Conservation (phyloP, 768 basidiomycete species). For the Boletellus ananiceps region DNA sequence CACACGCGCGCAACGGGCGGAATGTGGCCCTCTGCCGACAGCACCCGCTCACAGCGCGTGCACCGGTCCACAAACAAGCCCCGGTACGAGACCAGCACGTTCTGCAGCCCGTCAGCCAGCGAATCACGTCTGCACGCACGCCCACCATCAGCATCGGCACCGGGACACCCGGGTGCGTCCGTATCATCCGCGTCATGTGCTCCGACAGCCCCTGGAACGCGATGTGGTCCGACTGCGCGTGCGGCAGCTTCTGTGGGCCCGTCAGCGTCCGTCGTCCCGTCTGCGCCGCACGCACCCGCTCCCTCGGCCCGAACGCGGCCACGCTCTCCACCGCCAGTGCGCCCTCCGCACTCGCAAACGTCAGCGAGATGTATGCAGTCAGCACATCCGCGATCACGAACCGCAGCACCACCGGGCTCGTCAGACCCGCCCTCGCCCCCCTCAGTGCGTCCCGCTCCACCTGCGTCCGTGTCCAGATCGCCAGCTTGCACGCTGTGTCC, state of each 20-base stretch:
- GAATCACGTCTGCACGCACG: constrained; percentile 3
- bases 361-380: constrained; percentile 56
- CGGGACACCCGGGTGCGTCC: constrained; percentile 48
- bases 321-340: constrained; percentile 56
- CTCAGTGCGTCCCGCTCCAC: constrained; percentile 10
- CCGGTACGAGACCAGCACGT: constrained; percentile 51
- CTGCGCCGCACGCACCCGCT: constrained; percentile 41
- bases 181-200: constrained; percentile 56
- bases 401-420: constrained; percentile 42
- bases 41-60: constrained; percentile 54
- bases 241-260: constrained; percentile 51
- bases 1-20: constrained; percentile 66
- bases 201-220: constrained; percentile 66
- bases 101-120: constrained; percentile 30
- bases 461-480: constrained; percentile 48
- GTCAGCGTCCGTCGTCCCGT: neutral
- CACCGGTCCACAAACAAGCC: constrained; percentile 62
- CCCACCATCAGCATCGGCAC: constrained; percentile 51
- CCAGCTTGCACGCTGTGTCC: constrained; percentile 36
- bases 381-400: constrained; percentile 63
- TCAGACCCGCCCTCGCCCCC: neutral
- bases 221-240: constrained; percentile 62
- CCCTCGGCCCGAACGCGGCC: constrained; percentile 69
- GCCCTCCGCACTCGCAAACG: constrained; percentile 32
- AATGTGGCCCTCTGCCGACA: constrained; percentile 65